Evolutionary conservation across 2,329 filamentous ascomycete species (phyloP).

Genomic region (Colletotrichum acutatum): DNA sequence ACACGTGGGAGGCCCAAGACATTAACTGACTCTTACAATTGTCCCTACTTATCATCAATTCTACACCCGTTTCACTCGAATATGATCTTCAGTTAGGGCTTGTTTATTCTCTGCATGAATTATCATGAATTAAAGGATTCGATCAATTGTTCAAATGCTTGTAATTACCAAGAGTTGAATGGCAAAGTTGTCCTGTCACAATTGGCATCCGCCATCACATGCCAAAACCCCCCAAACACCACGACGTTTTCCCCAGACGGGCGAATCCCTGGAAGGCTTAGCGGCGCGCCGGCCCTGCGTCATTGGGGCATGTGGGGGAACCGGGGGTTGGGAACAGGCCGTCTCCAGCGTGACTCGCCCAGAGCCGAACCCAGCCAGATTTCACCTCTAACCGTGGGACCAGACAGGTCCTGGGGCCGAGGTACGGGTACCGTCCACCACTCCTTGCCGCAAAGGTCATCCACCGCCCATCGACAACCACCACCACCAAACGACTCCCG

Average conservation of each 20-base stretch:
- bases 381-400: constrained; percentile 6
- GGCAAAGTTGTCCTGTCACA: constrained; percentile 5
- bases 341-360: not conserved
- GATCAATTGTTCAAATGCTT: not conserved
- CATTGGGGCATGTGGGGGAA: constrained; percentile 34
- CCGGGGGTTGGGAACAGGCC: constrained; percentile 20
- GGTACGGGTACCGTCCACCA: constrained; percentile 13
- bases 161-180: not conserved
- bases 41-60: not conserved
- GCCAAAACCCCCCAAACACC: constrained; percentile 17
- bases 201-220: constrained; percentile 32
- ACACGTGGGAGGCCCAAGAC: constrained; percentile 21
- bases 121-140: not conserved
- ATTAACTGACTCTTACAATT: constrained; percentile 1
- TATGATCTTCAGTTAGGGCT: not conserved
- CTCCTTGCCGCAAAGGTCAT: constrained; percentile 5
- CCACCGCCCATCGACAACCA: constrained; percentile 4
- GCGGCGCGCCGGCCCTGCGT: constrained; percentile 25
- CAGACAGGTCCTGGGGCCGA: constrained; percentile 18
- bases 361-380: not conserved
- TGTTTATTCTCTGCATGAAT: not conserved
- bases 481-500: not conserved
- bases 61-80: not conserved
- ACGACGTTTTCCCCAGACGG: constrained; percentile 29
- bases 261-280: constrained; percentile 19